Evolutionary conservation across 352 stramenopile genomes (phyloP), one percentile per base, ranked within the genome.

Genomic region (Globisporangium ultimum): DNA sequence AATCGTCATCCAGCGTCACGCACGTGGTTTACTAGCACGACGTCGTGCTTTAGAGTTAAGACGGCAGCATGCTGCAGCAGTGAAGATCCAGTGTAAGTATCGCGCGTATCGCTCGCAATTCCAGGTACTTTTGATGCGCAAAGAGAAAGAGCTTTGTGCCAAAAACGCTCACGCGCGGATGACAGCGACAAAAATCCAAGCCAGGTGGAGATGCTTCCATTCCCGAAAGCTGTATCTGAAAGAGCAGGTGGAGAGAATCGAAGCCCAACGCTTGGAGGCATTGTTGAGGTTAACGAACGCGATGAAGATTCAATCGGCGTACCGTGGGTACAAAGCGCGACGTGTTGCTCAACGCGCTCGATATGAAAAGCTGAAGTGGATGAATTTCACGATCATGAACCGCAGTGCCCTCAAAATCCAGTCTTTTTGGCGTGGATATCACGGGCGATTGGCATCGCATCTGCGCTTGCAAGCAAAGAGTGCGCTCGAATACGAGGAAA

Each of bases 351-450:
- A 89, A 49, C 70, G 68, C 9, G 59, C 68, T 50, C 80, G 82
- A 10, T 83, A 76, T 55, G 80, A 92, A 45, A 78, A 78, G 58
- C 72, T 93, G 45, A 85, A 86, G 64, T 87, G 72, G 74, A 72
- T 88, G 64, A 78, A 89, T 47, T 63, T 80, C 2, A 74, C 76
- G 5, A 55, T 81, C 11, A 69, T 91, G 72, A 78, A 90, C 48
- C 68, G 66, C 21, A 83, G 74, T 17, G 84, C 80, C 11, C 65
- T 94, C 12, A 76, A 75, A n/a, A 92, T 94, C 51, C 87, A 95
- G 55, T 69, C 74, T 0, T 76, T 68, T 32, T 95, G 81, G 80
- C 77, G 87, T n/a, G 84, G 84, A 0, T 89, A 76, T 56, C 82
- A 89, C 48, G 82, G 77, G 17, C 82, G 83, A 0, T 53, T 89